Base-by-base conservation (phyloP, 306 rosid genomes). In the Acacia crassicarpa region DNA sequence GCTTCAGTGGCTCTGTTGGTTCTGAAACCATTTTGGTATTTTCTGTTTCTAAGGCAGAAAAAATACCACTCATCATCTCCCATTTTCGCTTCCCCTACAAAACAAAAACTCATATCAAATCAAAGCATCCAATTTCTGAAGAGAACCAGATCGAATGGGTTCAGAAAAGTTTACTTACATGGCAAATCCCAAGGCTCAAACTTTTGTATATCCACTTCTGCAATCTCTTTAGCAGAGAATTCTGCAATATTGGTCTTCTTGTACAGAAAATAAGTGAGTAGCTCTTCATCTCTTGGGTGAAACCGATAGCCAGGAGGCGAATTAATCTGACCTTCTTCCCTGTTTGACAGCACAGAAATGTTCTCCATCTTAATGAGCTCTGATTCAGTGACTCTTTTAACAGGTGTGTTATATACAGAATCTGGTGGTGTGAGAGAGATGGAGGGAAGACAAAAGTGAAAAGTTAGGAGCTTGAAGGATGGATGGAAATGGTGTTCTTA, bases 171-270 rank as follows among this genome's bases (percentile, higher is more conserved):
- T 40, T 32, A 76, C 89, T 86, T 77, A 86, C 87, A 67, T 68
- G 89, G 87, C 85, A 86, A 86, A 67, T 83, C 89, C 89, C 87
- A 86, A 72, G 87, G 89, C 33, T 86, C 83, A 73, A 75, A 83
- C 77, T n/a, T 83, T 80, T 86, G 81, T 30, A 86, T 67, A 62
- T 86, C 87, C 46, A 86, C 87, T 6, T 80, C 89, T 76, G 85
- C 89, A 77, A 86, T 83, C 79, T 85, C 89, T 4, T 53, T 88
- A 33, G 92, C 86, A 27, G 83, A 87, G 75, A 95, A 95, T 23
- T 17, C 53, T 14, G 73, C 49, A 56, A 87, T 81, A 49, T 81
- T 87, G 5, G 91, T 97, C 80, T 88, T 86, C 45, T 56, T 77
- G 75, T 27, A 67, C 54, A 86, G 81, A 45, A 83, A 86, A 41